Percentiles rank a stretch among this genome's conserved stretches.
phyloP scores from a whole-genome alignment of 2,329 filamentous ascomycete genomes.

The Cladosporium sp. region DNA sequence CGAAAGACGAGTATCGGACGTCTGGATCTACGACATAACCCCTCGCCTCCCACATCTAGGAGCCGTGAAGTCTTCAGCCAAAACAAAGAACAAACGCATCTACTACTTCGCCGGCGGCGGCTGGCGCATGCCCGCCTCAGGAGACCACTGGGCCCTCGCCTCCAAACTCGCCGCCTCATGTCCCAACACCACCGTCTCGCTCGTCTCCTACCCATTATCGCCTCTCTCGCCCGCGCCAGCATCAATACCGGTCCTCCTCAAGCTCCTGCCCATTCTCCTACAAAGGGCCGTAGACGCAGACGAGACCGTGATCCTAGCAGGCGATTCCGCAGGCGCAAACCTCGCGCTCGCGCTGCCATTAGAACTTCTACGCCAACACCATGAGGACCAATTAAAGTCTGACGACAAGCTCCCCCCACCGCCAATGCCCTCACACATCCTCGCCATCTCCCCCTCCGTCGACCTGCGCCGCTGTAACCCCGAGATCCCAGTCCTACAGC shows the following conservation, averaged over 20 bases:
- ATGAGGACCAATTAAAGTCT: background rate
- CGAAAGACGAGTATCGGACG: constrained; percentile 40
- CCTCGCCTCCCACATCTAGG: constrained; percentile 9
- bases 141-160: constrained; percentile 51
- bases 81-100: constrained; percentile 33
- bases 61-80: background rate
- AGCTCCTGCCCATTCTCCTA: constrained; percentile 43
- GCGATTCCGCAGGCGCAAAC: constrained; percentile 56
- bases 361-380: constrained; percentile 29
- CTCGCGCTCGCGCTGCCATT: constrained; percentile 43
- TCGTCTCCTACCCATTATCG: constrained; percentile 53
- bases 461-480: constrained; percentile 47
- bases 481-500: constrained; percentile 38
- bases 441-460: constrained; percentile 48
- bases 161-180: constrained; percentile 43
- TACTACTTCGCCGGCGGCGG: constrained; percentile 56
- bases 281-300: constrained; percentile 32
- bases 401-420: constrained; percentile 14
- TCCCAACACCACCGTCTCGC: constrained; percentile 35
- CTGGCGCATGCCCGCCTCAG: constrained; percentile 49
- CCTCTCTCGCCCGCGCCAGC: constrained; percentile 49
- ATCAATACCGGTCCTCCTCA: constrained; percentile 46
- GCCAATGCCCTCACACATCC: constrained; percentile 34
- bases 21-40: constrained; percentile 44
- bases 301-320: constrained; percentile 48